Conservation (phyloP, 2,329 filamentous ascomycete genomes). For the Penicillium polonicum region DNA sequence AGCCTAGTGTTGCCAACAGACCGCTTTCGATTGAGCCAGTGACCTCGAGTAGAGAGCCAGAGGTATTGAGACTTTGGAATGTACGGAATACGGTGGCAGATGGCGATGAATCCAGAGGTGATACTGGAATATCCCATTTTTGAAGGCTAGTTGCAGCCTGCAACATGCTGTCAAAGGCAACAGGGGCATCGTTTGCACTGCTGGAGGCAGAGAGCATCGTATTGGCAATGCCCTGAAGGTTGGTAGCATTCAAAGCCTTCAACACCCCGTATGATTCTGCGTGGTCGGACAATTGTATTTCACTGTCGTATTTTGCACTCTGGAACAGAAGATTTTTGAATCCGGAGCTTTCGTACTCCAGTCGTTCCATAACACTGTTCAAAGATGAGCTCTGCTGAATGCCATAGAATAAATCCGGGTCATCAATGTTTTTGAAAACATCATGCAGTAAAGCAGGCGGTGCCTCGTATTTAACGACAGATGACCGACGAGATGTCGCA, state of each 20-base stretch:
- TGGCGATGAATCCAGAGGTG: conserved; percentile 60
- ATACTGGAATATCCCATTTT: conserved; percentile 85
- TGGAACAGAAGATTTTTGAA: conserved; percentile 85
- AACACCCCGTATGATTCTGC: conserved; percentile 69
- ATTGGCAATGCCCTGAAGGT: conserved; percentile 81
- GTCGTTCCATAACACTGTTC: conserved; percentile 71
- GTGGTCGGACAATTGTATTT: conserved; percentile 62
- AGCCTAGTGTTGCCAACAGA: conserved; percentile 48
- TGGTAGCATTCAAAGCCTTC: conserved; percentile 73
- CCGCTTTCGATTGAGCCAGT: conserved; percentile 62
- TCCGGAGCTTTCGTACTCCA: conserved; percentile 88
- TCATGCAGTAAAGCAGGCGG: conserved; percentile 69
- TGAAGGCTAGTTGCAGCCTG: conserved; percentile 78
- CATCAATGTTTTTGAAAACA: conserved; percentile 90
- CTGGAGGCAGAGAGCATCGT: conserved; percentile 67
- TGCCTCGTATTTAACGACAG: conserved; percentile 52
- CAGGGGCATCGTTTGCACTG: conserved; percentile 47
- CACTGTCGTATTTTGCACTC: conserved; percentile 85
- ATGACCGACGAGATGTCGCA: conserved; percentile 66
- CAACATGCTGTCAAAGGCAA: conserved; percentile 70
- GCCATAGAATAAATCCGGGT: conserved; percentile 95
- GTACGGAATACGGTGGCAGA: conserved; percentile 73
- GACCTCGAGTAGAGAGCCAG: conserved; percentile 56
- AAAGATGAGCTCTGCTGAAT: conserved; percentile 76
- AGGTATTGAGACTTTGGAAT: conserved; percentile 74